Evolutionary conservation across 164 flowering plant species (phyloP).

Genomic region (Sextonia rubra): DNA sequence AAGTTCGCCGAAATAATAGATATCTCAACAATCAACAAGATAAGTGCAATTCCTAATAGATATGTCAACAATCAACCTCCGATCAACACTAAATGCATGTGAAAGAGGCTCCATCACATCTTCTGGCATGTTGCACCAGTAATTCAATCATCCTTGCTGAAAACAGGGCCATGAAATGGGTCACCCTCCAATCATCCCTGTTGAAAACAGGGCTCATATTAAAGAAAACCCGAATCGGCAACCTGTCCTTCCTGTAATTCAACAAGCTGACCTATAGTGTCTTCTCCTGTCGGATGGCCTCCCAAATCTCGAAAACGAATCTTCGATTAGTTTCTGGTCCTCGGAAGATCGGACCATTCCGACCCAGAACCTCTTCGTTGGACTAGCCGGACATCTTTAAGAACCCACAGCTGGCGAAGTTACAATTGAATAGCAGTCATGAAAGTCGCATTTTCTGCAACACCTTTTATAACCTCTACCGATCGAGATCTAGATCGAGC

Average conservation of each 20-base stretch:
- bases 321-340: conserved; percentile 67
- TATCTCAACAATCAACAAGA: no score
- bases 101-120: no score
- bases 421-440: no score
- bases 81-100: no score
- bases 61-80: no score
- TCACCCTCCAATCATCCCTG: conserved; percentile 57
- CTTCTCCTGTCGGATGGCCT: conserved; percentile 74
- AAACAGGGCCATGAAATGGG: conserved; percentile 76
- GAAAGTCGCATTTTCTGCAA: conserved; percentile 6
- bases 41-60: no score
- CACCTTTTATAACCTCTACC: background rate
- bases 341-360: conserved; percentile 75
- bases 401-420: conserved; percentile 74
- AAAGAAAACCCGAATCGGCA: conserved; percentile 86
- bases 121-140: no score
- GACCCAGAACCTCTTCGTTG: conserved; percentile 66
- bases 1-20: no score
- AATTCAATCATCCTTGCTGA: no score
- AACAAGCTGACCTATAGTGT: conserved; percentile 45
- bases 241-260: conserved; percentile 84
- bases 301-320: conserved; percentile 68
- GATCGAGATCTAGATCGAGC: no score
- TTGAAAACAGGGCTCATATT: conserved; percentile 70
- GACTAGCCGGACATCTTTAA: conserved; percentile 77